A percentile compares a stretch with the other conserved stretches of the same genome.
phyloP scores from a whole-genome alignment of 176 grass and related monocot species.

The barley (Hordeum vulgare) region DNA sequence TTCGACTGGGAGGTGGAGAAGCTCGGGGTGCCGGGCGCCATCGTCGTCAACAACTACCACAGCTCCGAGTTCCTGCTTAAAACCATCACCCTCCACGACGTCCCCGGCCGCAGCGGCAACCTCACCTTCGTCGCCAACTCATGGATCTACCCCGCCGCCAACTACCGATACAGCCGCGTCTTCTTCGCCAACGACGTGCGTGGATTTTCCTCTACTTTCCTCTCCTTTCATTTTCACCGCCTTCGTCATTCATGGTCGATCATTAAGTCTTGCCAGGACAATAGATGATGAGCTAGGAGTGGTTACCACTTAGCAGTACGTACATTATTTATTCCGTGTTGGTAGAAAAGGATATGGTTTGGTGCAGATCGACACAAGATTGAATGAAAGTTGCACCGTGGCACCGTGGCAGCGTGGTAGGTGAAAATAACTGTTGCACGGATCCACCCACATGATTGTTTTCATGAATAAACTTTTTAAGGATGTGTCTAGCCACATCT shows the following conservation, averaged over 20 bases:
- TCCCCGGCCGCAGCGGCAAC: conserved; percentile 40
- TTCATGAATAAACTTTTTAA: too few species aligned
- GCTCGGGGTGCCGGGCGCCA: conserved; percentile 46
- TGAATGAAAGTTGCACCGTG: not conserved
- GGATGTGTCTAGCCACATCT: too few species aligned
- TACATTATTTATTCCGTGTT: not conserved
- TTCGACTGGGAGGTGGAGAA: conserved; percentile 67
- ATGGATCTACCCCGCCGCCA: conserved; percentile 44
- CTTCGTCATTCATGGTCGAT: not conserved
- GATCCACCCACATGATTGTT: too few species aligned
- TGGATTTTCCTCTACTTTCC: rapidly evolving
- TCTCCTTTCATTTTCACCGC: too few species aligned
- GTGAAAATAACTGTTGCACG: not conserved
- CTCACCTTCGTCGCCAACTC: conserved; percentile 72
- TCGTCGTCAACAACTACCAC: conserved; percentile 70
- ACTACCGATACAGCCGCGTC: conserved; percentile 44
- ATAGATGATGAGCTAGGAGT: too few species aligned
- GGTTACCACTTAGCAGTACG: too few species aligned
- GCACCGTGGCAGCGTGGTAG: not conserved
- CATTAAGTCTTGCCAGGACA: too few species aligned
- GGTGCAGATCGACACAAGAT: not conserved
- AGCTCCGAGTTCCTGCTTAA: conserved; percentile 61
- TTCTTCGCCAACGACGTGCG: conserved; percentile 75
- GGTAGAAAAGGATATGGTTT: not conserved
- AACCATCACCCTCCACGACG: conserved; percentile 52